Percentiles rank a stretch among this genome's conserved stretches.
These are phyloP conservation scores for Pichia ethanolica DNA, from an alignment of 805 yeast species.

Conservation along the genomic window DNA sequence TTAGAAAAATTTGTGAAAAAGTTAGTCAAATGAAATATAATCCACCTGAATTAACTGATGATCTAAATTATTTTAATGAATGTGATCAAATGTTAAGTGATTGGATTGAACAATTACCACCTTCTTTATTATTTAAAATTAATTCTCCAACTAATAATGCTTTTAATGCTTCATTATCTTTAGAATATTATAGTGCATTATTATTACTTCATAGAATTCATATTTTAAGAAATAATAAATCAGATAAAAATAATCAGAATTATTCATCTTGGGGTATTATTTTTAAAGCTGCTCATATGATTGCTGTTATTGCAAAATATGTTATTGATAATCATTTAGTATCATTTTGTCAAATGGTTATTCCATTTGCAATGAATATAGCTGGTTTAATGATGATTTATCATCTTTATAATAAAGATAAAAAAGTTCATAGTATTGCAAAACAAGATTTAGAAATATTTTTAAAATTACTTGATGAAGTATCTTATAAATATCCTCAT, in stretches of 20 bases:
- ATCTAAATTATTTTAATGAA: slow-evolving; percentile 36
- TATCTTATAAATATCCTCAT: slow-evolving; percentile 48
- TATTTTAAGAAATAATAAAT: slow-evolving; percentile 33
- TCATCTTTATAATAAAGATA: slow-evolving; percentile 38
- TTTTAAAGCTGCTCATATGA: slow-evolving; percentile 74
- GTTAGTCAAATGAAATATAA: background rate
- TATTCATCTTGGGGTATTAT: slow-evolving; percentile 76
- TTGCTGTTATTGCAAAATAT: slow-evolving; percentile 54
- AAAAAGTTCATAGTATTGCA: slow-evolving; percentile 19
- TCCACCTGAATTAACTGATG: background rate
- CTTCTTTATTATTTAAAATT: slow-evolving; percentile 51
- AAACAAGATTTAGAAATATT: slow-evolving; percentile 18
- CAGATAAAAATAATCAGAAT: slow-evolving; percentile 13
- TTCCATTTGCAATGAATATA: slow-evolving; percentile 46
- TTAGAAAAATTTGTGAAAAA: slow-evolving; percentile 42
- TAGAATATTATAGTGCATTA: slow-evolving; percentile 68
- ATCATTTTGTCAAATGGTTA: slow-evolving; percentile 24
- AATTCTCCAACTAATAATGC: slow-evolving; percentile 34
- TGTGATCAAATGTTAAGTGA: slow-evolving; percentile 71
- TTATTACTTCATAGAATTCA: slow-evolving; percentile 67
- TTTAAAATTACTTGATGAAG: slow-evolving; percentile 28
- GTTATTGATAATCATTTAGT: slow-evolving; percentile 49
- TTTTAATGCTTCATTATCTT: slow-evolving; percentile 44
- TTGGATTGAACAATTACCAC: slow-evolving; percentile 67
- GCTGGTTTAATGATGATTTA: slow-evolving; percentile 68